Percentiles rank a stretch among this genome's conserved stretches.
Evolutionary conservation across 495 filamentous ascomycete species (phyloP).

Genomic region (Copromyces sp.): DNA sequence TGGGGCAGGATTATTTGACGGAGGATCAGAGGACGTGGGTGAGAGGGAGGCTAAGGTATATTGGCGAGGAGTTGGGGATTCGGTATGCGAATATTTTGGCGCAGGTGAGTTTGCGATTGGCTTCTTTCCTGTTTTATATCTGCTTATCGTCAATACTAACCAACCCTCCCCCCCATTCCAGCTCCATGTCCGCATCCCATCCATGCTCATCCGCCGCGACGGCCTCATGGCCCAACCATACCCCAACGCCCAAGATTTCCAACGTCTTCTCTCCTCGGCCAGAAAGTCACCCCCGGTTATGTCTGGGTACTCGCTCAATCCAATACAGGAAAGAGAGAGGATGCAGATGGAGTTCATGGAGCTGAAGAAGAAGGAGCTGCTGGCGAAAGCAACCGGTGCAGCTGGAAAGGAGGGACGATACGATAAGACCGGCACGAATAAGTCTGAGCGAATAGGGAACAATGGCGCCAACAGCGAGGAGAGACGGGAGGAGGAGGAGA

Average conservation of each 20-base stretch:
- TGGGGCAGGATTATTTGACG: constrained; percentile 38
- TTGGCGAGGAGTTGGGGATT: constrained; percentile 37
- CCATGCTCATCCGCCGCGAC: constrained; percentile 43
- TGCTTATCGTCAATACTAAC: background rate
- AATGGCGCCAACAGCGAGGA: background rate
- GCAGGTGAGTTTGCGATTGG: constrained; percentile 18
- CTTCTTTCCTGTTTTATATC: too few species aligned
- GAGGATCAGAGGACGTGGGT: constrained; percentile 40
- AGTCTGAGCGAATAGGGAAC: constrained; percentile 6
- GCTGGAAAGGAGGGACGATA: constrained; percentile 7
- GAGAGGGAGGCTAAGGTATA: constrained; percentile 33
- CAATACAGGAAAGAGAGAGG: constrained; percentile 29
- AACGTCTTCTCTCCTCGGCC: constrained; percentile 17
- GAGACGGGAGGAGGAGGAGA: background rate
- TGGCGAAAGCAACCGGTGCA: constrained; percentile 23
- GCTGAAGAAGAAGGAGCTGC: constrained; percentile 23
- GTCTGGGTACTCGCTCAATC: constrained; percentile 19
- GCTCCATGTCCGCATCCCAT: constrained; percentile 40
- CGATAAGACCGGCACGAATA: constrained; percentile 16
- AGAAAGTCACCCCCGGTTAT: constrained; percentile 6
- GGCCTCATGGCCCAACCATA: constrained; percentile 25
- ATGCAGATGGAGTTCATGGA: constrained; percentile 30
- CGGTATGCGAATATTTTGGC: constrained; percentile 38
- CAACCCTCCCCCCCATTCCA: constrained; percentile 1
- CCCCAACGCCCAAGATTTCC: constrained; percentile 23